Conservation (phyloP, 441 rosid species). For the Eruca vesicaria region DNA sequence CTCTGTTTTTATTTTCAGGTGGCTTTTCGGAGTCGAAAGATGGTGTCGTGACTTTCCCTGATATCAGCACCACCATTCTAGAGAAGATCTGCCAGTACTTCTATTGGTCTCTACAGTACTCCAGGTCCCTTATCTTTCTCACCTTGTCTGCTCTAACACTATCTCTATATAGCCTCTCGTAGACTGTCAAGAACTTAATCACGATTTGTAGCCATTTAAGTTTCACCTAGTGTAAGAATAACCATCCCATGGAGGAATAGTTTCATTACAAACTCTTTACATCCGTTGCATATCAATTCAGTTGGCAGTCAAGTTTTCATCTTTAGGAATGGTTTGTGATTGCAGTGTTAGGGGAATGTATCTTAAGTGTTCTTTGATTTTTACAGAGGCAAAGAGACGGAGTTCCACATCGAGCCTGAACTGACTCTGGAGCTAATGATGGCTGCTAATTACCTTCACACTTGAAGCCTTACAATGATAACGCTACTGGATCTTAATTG, state of each 20-base stretch:
- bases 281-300: background rate
- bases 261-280: background rate
- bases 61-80: conserved; percentile 77
- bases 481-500: background rate
- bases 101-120: background rate
- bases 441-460: conserved; percentile 97
- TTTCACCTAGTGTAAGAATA: background rate
- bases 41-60: conserved; percentile 88
- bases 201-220: background rate
- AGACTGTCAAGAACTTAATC: background rate
- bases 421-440: conserved; percentile 93
- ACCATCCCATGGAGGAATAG: background rate
- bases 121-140: background rate
- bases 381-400: conserved; percentile 85
- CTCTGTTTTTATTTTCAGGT: conserved; percentile 42
- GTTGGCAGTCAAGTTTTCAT: background rate
- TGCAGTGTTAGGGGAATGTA: background rate
- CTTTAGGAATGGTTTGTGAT: background rate
- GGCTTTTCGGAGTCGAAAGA: conserved; percentile 77
- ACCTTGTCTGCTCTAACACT: background rate
- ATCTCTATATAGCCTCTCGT: background rate
- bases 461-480: conserved; percentile 37
- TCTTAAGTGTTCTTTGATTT: background rate
- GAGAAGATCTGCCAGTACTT: conserved; percentile 72
- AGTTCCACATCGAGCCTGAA: conserved; percentile 92